Base-by-base conservation (phyloP, 1,284 basidiomycete species). In the Chalciporus piperatoides region DNA sequence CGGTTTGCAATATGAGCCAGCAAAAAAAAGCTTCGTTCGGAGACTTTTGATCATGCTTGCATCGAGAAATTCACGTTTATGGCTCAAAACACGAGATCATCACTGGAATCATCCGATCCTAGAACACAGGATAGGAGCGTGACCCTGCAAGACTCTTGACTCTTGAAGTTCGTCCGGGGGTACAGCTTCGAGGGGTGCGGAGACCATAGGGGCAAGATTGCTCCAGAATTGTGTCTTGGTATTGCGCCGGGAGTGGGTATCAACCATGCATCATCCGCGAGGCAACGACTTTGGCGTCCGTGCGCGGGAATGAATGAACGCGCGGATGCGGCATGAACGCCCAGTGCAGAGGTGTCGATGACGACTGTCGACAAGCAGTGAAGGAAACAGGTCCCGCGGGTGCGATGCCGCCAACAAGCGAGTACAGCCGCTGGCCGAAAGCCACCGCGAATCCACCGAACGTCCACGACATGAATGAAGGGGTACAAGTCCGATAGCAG, bases 271-370 rank as follows among this genome's bases (percentile, higher is more conserved):
- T 53, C 50, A 46, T 57, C 62, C 61, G 63, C 62, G 54, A 63
- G 61, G 61, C 62, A 46, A 15, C 39, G 32, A 36, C 24, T 38
- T 50, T 44, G 50, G 48, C 41, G 24, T 50, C 45, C 44, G 17
- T 47, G 54, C 54, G 60, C 61, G 64, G 61, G 62, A 63, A 67
- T 63, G 60, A 61, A 64, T 47, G 52, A 66, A 41, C 56, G 56
- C 60, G 60, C 49, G 2, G 33, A 27, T 25, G 11, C 9, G 28
- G 11, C 27, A 28, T 30, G 28, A 30, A 14, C 5, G 10, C 28
- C 3, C 12, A 33, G 42, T 51, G 28, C 44, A 56, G 40, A 62
- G 52, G 51, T 46, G 41, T 53, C 56, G 58, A 64, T 62, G 64
- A 65, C 60, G 59, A 57, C 44, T 21, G 42, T 49, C 44, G 44